These are phyloP conservation scores for Globisporangium okanoganense DNA, from an alignment of 352 stramenopile species.

Conservation along the genomic window DNA sequence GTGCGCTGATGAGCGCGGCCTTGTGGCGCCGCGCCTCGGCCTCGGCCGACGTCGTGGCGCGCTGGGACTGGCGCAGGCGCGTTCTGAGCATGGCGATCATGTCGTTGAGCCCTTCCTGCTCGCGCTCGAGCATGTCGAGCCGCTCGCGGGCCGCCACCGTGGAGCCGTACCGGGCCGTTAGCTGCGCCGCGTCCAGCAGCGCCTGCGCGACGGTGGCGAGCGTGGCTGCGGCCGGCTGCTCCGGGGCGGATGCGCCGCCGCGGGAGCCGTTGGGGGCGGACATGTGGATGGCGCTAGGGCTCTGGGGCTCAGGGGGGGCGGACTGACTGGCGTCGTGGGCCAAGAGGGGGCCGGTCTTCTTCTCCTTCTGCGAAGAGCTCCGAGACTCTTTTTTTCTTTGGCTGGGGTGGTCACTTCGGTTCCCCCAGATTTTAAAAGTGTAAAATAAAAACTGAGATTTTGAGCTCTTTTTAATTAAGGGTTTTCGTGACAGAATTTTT, in stretches of 20 bases:
- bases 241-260: not conserved
- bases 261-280: not conserved
- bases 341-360: not conserved
- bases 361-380: conserved; percentile 6
- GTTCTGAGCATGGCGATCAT: conserved; percentile 22
- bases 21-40: conserved; percentile 16
- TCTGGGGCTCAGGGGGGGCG: not conserved
- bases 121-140: conserved; percentile 27
- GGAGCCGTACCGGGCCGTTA: conserved; percentile 29
- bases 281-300: not conserved
- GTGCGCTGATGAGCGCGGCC: conserved; percentile 10
- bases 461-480: not conserved
- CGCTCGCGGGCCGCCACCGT: conserved; percentile 23
- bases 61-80: conserved; percentile 12
- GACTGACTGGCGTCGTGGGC: not conserved
- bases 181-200: conserved; percentile 33
- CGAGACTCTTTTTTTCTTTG: conserved; percentile 13
- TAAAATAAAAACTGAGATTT: not conserved
- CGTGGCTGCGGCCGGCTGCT: not conserved
- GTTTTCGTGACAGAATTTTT: not conserved
- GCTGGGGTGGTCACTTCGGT: conserved; percentile 1
- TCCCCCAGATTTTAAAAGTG: not conserved
- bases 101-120: conserved; percentile 18
- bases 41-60: conserved; percentile 21
- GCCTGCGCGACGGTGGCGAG: conserved; percentile 21